Conservation (phyloP, 768 basidiomycete species). For the Mrakia blollopis region DNA sequence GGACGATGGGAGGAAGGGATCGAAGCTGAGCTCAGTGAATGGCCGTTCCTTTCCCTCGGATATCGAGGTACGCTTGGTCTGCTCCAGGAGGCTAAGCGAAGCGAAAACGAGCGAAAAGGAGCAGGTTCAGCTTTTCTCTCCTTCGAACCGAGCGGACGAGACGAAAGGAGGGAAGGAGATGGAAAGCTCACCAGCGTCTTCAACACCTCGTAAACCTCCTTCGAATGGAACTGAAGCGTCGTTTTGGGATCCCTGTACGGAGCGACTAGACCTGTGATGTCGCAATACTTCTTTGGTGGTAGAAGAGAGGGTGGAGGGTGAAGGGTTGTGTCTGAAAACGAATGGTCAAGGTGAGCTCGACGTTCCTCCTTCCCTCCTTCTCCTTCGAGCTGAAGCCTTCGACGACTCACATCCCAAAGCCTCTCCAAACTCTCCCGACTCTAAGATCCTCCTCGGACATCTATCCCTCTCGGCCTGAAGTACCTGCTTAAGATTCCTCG, state of each 20-base stretch:
- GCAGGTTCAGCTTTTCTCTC: not conserved
- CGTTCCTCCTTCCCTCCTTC: not conserved
- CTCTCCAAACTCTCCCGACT: constrained; percentile 23
- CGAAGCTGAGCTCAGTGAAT: constrained; percentile 3
- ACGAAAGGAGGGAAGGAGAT: not conserved
- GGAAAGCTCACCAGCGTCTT: constrained; percentile 27
- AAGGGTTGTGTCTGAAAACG: constrained; percentile 21
- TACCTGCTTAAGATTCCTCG: constrained; percentile 30
- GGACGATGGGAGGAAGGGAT: too few species aligned
- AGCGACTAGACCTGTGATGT: constrained; percentile 46
- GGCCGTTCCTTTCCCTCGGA: constrained; percentile 19
- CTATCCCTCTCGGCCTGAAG: constrained; percentile 29
- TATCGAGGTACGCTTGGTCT: constrained; percentile 26
- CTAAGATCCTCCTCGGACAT: constrained; percentile 15
- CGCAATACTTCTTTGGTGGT: constrained; percentile 49
- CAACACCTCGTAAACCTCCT: constrained; percentile 27
- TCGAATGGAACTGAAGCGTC: constrained; percentile 27
- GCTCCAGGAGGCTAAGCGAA: constrained; percentile 21
- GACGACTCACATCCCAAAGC: constrained; percentile 23
- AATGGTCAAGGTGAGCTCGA: not conserved
- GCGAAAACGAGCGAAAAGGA: not conserved
- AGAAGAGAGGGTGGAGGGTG: constrained; percentile 46
- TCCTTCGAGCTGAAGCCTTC: not conserved
- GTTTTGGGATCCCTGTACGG: constrained; percentile 29
- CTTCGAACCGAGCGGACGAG: too few species aligned